A percentile compares a stretch with the other conserved stretches of the same genome.
These are phyloP conservation scores for Hamiltosporidium tvaerminnensis DNA, from an alignment of 371 early-diverging fungal species.

Conservation along the genomic window DNA sequence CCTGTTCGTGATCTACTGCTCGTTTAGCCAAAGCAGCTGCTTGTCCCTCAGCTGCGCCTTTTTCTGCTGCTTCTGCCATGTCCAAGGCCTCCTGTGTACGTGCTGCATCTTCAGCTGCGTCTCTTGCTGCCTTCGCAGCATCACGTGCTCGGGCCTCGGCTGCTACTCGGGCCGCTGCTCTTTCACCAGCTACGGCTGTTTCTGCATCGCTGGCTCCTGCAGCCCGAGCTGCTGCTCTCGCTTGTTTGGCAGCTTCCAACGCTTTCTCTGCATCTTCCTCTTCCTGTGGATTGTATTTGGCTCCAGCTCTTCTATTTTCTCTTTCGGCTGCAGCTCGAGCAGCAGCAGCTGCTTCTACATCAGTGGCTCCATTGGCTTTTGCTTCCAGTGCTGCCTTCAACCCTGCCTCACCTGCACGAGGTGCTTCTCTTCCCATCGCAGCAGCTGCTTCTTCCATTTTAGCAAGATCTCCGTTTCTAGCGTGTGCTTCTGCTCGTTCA, in stretches of 20 bases:
- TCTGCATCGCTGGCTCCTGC: not conserved
- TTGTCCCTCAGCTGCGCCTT: slow-evolving; percentile 4
- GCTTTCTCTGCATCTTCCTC: not conserved
- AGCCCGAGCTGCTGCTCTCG: slow-evolving; percentile 3
- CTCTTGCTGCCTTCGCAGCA: not conserved
- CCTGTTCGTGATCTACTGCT: slow-evolving; percentile 4
- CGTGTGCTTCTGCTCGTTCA: too few species aligned
- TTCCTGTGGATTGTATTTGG: not conserved
- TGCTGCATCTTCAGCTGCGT: slow-evolving; percentile 7
- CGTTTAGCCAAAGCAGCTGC: not conserved
- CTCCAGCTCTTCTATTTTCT: not conserved
- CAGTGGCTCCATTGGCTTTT: slow-evolving; percentile 5
- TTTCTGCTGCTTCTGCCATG: not conserved
- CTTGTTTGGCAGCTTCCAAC: not conserved
- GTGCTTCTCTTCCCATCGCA: slow-evolving; percentile 4
- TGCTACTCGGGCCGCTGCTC: not conserved
- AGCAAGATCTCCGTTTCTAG: too few species aligned
- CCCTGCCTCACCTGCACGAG: not conserved
- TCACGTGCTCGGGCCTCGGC: not conserved
- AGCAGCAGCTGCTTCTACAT: slow-evolving; percentile 18
- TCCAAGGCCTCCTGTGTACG: not conserved
- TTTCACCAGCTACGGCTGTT: not conserved
- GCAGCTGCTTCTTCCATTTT: slow-evolving; percentile 1
- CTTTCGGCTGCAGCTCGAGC: slow-evolving; percentile 1
- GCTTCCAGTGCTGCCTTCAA: slow-evolving; percentile 7